Evolutionary conservation across 257 asterid genomes (phyloP).

Genomic region (Petrea volubilis): DNA sequence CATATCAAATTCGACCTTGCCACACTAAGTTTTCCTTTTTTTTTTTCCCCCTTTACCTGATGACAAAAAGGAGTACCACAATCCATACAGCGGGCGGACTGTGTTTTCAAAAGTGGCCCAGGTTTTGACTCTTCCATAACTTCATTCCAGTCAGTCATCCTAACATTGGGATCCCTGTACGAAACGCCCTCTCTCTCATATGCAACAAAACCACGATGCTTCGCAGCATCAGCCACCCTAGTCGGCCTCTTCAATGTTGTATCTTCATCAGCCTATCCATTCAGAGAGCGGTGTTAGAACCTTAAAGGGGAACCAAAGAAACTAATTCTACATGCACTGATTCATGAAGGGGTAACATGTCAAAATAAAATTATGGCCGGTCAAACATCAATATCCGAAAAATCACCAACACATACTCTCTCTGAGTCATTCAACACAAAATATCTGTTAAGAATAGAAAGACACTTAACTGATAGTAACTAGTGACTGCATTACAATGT

Average conservation of each 20-base stretch:
- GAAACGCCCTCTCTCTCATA: constrained; percentile 89
- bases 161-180: constrained; percentile 78
- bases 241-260: constrained; percentile 59
- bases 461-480: neutral
- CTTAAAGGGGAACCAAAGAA: neutral
- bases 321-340: neutral
- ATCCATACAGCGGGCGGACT: constrained; percentile 99
- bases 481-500: too few relatives aligned
- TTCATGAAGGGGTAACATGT: neutral
- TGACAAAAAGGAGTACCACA: constrained; percentile 99
- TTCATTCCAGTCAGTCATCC: constrained; percentile 90
- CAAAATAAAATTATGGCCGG: neutral
- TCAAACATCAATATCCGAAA: neutral
- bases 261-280: constrained; percentile 58
- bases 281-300: constrained; percentile 5
- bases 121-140: constrained; percentile 85
- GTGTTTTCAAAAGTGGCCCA: constrained; percentile 87
- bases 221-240: constrained; percentile 68
- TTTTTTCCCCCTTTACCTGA: constrained; percentile 73
- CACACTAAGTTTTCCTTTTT: neutral
- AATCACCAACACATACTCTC: neutral
- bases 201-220: constrained; percentile 88
- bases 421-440: neutral
- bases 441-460: neutral
- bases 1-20: neutral